Conservation (phyloP, 2,329 filamentous ascomycete species). For the Botrytis byssoidea region DNA sequence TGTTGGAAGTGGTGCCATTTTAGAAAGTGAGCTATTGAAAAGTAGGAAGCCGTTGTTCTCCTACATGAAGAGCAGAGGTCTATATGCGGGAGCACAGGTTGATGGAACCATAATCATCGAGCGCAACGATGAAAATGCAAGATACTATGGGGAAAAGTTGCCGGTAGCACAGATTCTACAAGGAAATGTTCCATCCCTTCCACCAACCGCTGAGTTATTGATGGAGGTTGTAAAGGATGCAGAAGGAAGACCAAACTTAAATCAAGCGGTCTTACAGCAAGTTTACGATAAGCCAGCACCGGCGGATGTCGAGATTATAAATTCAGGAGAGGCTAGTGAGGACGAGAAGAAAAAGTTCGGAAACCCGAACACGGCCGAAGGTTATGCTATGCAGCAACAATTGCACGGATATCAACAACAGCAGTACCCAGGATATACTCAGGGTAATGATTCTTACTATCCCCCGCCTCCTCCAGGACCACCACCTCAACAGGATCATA, state of each 20-base stretch:
- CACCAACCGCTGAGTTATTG: conserved; percentile 41
- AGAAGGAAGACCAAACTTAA: conserved; percentile 75
- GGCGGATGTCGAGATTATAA: conserved; percentile 20
- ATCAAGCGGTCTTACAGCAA: conserved; percentile 42
- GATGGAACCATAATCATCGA: conserved; percentile 84
- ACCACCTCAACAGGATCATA: not conserved
- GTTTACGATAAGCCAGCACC: conserved; percentile 23
- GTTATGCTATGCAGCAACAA: conserved; percentile 18
- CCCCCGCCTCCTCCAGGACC: conserved; percentile 8
- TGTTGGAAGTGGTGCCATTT: conserved; percentile 65
- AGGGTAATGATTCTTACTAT: conserved; percentile 15
- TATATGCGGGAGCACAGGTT: conserved; percentile 81
- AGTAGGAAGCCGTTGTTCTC: conserved; percentile 70
- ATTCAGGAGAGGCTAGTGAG: conserved; percentile 18
- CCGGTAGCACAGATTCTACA: conserved; percentile 57
- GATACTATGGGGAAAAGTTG: conserved; percentile 71
- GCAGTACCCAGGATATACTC: not conserved
- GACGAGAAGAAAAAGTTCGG: conserved; percentile 22
- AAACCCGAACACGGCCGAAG: conserved; percentile 19
- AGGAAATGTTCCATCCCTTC: conserved; percentile 27
- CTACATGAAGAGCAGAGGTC: conserved; percentile 83
- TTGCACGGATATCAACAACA: conserved; percentile 5
- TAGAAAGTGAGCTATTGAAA: conserved; percentile 43
- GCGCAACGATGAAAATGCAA: conserved; percentile 78
- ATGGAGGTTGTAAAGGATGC: conserved; percentile 78